These are phyloP conservation scores for Pseudozyma sp. DNA, from an alignment of 1,284 basidiomycete genomes.

Conservation along the genomic window DNA sequence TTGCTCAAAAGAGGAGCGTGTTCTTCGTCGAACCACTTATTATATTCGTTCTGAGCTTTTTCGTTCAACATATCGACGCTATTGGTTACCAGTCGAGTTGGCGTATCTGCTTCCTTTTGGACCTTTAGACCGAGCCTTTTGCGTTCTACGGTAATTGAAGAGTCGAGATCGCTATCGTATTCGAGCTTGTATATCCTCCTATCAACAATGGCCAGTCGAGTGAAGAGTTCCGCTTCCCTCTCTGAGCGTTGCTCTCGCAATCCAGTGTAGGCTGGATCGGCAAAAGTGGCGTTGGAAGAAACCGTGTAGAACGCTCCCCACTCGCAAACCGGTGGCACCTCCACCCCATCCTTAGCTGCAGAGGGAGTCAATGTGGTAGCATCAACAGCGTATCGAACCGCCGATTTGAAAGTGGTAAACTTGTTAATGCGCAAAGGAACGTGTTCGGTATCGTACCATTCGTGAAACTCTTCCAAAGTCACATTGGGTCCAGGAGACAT, in stretches of 20 bases:
- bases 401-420: conserved; percentile 34
- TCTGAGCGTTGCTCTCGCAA: conserved; percentile 65
- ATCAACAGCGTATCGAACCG: conserved; percentile 23
- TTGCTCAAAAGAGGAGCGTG: conserved; percentile 47
- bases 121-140: conserved; percentile 19
- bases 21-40: conserved; percentile 56
- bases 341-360: not conserved
- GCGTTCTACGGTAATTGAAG: not conserved
- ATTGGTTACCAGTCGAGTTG: conserved; percentile 43
- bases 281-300: conserved; percentile 62
- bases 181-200: conserved; percentile 66
- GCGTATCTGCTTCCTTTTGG: conserved; percentile 16
- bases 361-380: not conserved
- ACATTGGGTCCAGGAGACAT: conserved; percentile 61
- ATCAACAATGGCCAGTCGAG: conserved; percentile 67
- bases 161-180: conserved; percentile 45
- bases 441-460: conserved; percentile 71
- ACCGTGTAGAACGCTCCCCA: conserved; percentile 70
- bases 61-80: conserved; percentile 34
- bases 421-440: conserved; percentile 66
- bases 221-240: conserved; percentile 68
- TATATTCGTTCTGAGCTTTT: conserved; percentile 27
- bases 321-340: conserved; percentile 13
- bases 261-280: conserved; percentile 63
- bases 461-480: conserved; percentile 64